phyloP scores from a whole-genome alignment of 768 basidiomycete species.

The Chalciporus sphaerocephalus region DNA sequence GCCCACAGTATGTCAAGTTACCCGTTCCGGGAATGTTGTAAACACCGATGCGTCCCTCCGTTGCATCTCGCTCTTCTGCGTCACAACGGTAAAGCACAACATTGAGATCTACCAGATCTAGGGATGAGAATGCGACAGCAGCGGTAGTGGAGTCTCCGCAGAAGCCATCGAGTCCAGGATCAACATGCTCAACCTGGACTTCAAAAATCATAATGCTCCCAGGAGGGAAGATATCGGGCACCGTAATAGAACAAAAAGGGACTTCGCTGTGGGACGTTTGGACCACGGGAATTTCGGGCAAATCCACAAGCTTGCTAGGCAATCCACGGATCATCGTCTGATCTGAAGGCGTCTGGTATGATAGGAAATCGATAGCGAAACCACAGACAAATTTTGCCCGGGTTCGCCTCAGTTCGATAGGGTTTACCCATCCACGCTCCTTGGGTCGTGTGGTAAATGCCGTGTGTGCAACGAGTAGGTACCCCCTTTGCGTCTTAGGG shows the following conservation, averaged over 20 bases:
- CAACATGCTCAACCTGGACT: slow-evolving; percentile 75
- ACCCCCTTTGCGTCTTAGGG: slow-evolving; percentile 85
- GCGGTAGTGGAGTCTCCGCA: slow-evolving; percentile 70
- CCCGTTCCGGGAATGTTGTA: slow-evolving; percentile 79
- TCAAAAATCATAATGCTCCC: slow-evolving; percentile 92
- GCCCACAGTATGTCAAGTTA: slow-evolving; percentile 81
- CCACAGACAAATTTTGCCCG: slow-evolving; percentile 79
- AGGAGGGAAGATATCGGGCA: slow-evolving; percentile 92
- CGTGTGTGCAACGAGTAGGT: slow-evolving; percentile 86
- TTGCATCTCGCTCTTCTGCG: slow-evolving; percentile 89
- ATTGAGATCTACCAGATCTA: slow-evolving; percentile 87
- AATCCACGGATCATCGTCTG: slow-evolving; percentile 62
- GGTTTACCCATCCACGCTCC: slow-evolving; percentile 76
- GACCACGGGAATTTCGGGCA: slow-evolving; percentile 53
- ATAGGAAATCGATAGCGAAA: slow-evolving; percentile 63
- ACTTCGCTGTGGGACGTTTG: slow-evolving; percentile 64
- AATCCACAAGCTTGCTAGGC: slow-evolving; percentile 60
- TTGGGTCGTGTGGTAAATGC: slow-evolving; percentile 83
- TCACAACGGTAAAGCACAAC: slow-evolving; percentile 82
- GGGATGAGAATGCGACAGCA: slow-evolving; percentile 63
- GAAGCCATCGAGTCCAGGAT: slow-evolving; percentile 64
- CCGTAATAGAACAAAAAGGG: slow-evolving; percentile 69
- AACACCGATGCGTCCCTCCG: slow-evolving; percentile 70
- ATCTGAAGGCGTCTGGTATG: slow-evolving; percentile 52
- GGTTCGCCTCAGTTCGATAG: slow-evolving; percentile 78